These are phyloP conservation scores for Paxillus ammoniavirescens DNA, from an alignment of 768 basidiomycete genomes.

Conservation along the genomic window DNA sequence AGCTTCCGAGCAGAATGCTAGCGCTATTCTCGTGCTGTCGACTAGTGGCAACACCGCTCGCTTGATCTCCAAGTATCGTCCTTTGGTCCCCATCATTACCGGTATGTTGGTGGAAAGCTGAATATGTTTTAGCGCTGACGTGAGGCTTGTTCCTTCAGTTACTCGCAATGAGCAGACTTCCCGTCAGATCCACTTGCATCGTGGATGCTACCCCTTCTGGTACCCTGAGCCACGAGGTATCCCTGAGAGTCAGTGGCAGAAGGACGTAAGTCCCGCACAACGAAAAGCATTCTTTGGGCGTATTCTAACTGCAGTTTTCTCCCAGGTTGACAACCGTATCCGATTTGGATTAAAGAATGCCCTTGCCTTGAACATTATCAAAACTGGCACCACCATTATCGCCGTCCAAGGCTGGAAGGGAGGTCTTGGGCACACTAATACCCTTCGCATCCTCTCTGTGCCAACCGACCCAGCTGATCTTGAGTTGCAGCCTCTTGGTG, in stretches of 20 bases:
- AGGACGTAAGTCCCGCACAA: constrained; percentile 61
- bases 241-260: constrained; percentile 91
- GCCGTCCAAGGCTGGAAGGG: constrained; percentile 99
- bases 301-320: constrained; percentile 9
- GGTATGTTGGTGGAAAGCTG: constrained; percentile 45
- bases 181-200: constrained; percentile 94
- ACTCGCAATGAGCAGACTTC: constrained; percentile 96
- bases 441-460: constrained; percentile 78
- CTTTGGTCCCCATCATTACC: constrained; percentile 90
- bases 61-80: constrained; percentile 94
- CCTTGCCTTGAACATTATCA: constrained; percentile 80
- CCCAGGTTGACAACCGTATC: constrained; percentile 83
- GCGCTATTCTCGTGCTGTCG: constrained; percentile 93
- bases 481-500: constrained; percentile 61
- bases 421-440: constrained; percentile 94
- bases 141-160: constrained; percentile 44
- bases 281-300: not conserved
- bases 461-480: constrained; percentile 81
- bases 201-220: constrained; percentile 96
- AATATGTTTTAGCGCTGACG: constrained; percentile 5
- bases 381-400: constrained; percentile 83
- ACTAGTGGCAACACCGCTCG: constrained; percentile 97
- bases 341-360: constrained; percentile 86
- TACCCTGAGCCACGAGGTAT: constrained; percentile 94
- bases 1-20: constrained; percentile 90